These are phyloP conservation scores for Claviceps capensis DNA, from an alignment of 2,329 filamentous ascomycete species.

Conservation along the genomic window DNA sequence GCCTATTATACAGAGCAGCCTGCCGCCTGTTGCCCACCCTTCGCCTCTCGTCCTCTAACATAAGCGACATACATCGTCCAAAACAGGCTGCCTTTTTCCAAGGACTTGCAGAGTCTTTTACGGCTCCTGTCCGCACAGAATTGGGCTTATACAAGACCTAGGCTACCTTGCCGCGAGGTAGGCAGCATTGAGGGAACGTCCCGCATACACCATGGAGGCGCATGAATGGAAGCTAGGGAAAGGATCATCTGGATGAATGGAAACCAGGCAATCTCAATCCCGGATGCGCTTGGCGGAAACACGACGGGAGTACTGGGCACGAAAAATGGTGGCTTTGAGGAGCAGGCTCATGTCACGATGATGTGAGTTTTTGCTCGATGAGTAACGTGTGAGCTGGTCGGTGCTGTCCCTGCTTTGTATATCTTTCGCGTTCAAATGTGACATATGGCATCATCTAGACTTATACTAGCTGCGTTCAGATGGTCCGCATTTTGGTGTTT, in stretches of 20 bases:
- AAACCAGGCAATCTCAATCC: neutral
- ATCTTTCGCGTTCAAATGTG: neutral
- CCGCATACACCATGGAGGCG: slow-evolving; percentile 1
- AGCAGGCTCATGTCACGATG: neutral
- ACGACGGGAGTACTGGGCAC: neutral
- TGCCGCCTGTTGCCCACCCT: neutral
- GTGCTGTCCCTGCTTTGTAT: neutral
- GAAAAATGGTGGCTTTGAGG: neutral
- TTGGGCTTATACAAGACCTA: neutral
- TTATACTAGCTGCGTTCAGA: neutral
- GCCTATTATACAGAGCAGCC: neutral
- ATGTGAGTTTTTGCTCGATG: neutral
- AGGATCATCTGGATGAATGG: neutral
- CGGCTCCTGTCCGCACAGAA: neutral
- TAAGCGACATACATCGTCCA: slow-evolving; percentile 2
- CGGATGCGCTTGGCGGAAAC: neutral
- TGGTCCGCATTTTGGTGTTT: no score
- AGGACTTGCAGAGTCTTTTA: neutral
- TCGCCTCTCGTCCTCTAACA: neutral
- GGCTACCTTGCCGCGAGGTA: slow-evolving; percentile 3
- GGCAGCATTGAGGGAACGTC: neutral
- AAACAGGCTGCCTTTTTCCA: neutral
- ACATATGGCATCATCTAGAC: no score
- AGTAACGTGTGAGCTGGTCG: neutral
- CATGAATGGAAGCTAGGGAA: neutral